phyloP scores from a whole-genome alignment of 75 land plant genomes.

The Pinus albicaulis region DNA sequence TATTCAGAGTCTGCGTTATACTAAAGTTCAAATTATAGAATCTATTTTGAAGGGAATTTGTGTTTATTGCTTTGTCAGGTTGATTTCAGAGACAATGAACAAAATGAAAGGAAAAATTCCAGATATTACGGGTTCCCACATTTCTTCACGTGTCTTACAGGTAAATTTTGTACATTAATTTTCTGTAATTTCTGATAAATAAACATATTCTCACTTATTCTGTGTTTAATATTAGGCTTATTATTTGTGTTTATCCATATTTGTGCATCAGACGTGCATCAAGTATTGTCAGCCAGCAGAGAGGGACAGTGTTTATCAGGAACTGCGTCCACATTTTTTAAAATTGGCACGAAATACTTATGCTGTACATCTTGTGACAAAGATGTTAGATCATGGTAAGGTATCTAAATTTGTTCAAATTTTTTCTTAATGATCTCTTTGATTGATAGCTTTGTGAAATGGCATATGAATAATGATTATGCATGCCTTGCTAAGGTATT shows the following conservation, averaged over 20 bases:
- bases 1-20: background rate
- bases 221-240: background rate
- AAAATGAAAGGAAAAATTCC: too few relatives aligned
- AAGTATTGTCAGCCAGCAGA: too few relatives aligned
- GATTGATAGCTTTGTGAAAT: background rate
- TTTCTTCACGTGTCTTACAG: constrained; percentile 90
- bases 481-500: background rate
- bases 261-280: too few relatives aligned
- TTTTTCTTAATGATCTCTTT: background rate
- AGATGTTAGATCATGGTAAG: constrained; percentile 92
- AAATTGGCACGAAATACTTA: too few relatives aligned
- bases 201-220: background rate
- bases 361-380: too few relatives aligned
- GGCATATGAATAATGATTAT: background rate
- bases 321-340: too few relatives aligned
- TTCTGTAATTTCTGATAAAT: background rate
- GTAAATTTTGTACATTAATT: constrained; percentile 14
- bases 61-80: constrained; percentile 24
- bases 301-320: too few relatives aligned
- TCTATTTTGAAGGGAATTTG: background rate
- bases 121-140: too few relatives aligned
- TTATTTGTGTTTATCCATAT: background rate
- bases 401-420: background rate
- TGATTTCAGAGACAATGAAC: too few relatives aligned
- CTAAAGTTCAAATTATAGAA: background rate